A percentile compares a stretch with the other conserved stretches of the same genome.
phyloP scores from a whole-genome alignment of 305 asterid species.

The Fraxinus nigra region DNA sequence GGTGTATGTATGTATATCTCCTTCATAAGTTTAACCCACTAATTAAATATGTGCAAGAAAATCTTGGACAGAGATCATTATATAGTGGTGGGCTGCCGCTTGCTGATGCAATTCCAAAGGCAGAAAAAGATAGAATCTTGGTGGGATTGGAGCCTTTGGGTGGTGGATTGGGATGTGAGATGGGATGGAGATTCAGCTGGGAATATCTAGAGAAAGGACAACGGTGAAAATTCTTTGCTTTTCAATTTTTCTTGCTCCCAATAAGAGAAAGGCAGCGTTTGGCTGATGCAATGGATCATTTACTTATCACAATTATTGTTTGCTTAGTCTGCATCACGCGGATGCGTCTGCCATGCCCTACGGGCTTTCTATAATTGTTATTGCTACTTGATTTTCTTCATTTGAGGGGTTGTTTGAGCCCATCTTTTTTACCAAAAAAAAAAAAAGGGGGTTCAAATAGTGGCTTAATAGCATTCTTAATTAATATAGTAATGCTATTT shows the following conservation, averaged over 20 bases:
- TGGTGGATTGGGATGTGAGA: neutral
- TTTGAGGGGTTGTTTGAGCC: too few species aligned
- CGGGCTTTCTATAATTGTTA: neutral
- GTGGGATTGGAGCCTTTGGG: conserved; percentile 17
- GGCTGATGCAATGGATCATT: neutral
- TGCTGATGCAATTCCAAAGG: conserved; percentile 23
- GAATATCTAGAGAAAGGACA: conserved; percentile 1
- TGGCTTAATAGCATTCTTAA: too few species aligned
- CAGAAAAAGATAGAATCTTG: conserved; percentile 17
- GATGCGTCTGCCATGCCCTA: neutral
- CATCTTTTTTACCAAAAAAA: too few species aligned
- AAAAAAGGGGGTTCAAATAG: too few species aligned
- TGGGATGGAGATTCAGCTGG: conserved; percentile 27
- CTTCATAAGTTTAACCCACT: neutral
- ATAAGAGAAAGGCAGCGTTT: neutral
- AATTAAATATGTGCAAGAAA: conserved; percentile 18
- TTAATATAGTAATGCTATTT: too few species aligned
- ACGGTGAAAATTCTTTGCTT: neutral
- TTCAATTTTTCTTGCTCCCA: neutral
- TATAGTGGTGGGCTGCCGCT: conserved; percentile 5
- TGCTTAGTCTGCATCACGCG: neutral
- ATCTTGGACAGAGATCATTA: conserved; percentile 17
- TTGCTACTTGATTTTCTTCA: too few species aligned
- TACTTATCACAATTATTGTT: neutral
- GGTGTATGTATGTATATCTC: neutral